Conservation (phyloP, 2,329 filamentous ascomycete species). For the Neofusicoccum laricinum region DNA sequence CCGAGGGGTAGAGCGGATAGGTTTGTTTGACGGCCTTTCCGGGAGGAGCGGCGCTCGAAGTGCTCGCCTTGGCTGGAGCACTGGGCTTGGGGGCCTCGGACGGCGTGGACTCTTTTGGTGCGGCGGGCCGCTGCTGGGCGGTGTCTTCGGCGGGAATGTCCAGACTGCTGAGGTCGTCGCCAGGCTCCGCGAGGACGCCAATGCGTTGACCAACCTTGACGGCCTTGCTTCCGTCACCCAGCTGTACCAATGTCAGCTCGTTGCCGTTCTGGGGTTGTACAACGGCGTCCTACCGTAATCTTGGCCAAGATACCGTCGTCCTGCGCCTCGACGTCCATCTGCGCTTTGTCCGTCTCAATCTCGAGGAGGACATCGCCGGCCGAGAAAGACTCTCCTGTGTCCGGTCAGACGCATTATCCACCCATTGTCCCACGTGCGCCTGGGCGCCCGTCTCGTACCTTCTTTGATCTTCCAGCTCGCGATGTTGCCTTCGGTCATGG, state of each 20-base stretch:
- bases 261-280: too few species aligned
- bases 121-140: conserved; percentile 17
- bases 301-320: conserved; percentile 85
- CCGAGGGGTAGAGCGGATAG: conserved; percentile 78
- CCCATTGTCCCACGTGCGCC: neutral
- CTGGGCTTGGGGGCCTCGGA: conserved; percentile 19
- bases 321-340: conserved; percentile 92
- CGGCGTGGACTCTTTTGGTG: conserved; percentile 36
- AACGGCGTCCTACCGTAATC: conserved; percentile 55
- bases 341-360: conserved; percentile 92
- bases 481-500: conserved; percentile 93
- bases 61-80: conserved; percentile 44
- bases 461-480: conserved; percentile 83
- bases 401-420: conserved; percentile 20
- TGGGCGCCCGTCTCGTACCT: conserved; percentile 44
- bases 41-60: conserved; percentile 52
- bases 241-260: conserved; percentile 28
- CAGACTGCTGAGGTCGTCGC: conserved; percentile 72
- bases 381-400: conserved; percentile 65
- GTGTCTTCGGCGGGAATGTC: conserved; percentile 67
- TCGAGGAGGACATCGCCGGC: conserved; percentile 86
- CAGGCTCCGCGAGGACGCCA: conserved; percentile 76
- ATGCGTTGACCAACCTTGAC: conserved; percentile 79
- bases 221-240: conserved; percentile 69
- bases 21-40: conserved; percentile 61